phyloP scores from a whole-genome alignment of 23 red algal genomes.

The Gracilariopsis chorda region DNA sequence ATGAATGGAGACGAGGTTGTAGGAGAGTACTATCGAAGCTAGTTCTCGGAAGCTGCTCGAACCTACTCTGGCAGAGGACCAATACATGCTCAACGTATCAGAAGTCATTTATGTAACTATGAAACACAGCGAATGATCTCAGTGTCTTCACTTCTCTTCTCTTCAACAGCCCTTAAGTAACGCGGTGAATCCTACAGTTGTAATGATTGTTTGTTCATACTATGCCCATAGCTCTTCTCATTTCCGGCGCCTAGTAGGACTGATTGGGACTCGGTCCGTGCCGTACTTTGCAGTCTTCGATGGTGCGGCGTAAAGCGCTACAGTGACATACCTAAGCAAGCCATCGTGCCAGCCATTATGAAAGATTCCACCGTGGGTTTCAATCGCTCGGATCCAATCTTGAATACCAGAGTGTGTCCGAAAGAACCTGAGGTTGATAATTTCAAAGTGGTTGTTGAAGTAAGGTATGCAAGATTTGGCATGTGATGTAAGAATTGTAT shows the following conservation, averaged over 20 bases:
- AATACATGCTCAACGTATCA: too few relatives aligned
- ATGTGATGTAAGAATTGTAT: neutral
- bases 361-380: conserved; percentile 45
- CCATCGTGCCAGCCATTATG: conserved; percentile 40
- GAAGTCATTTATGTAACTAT: too few relatives aligned
- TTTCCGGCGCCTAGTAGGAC: neutral
- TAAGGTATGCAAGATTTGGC: conserved; percentile 2
- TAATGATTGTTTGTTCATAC: too few relatives aligned
- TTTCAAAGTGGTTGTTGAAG: conserved; percentile 42
- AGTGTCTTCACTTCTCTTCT: too few relatives aligned
- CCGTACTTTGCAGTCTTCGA: conserved; percentile 24
- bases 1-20: neutral
- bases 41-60: too few relatives aligned
- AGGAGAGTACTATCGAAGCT: conserved; percentile 2
- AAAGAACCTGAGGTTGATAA: conserved; percentile 58
- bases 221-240: too few relatives aligned
- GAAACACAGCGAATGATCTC: too few relatives aligned
- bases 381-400: conserved; percentile 56
- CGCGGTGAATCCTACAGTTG: too few relatives aligned
- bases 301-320: conserved; percentile 39
- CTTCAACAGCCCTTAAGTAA: too few relatives aligned
- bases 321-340: conserved; percentile 31
- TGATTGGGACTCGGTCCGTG: neutral
- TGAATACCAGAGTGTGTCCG: conserved; percentile 62
- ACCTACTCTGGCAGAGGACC: too few relatives aligned